Base-by-base conservation (phyloP, 2,329 filamentous ascomycete species). In the Fusarium paranaense region DNA sequence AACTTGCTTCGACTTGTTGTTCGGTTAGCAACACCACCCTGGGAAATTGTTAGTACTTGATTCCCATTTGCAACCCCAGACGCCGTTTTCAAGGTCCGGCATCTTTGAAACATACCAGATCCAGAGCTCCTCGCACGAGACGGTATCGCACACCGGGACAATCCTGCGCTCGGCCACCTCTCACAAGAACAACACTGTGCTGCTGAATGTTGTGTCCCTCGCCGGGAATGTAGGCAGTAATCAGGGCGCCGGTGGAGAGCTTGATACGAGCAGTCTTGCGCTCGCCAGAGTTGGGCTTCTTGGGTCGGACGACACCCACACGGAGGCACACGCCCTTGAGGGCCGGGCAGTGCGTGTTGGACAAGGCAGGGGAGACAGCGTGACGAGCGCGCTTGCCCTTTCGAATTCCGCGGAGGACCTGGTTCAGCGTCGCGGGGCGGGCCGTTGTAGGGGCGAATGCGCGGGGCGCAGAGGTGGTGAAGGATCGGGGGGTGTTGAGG, bases 131-230 rank as follows among this genome's bases (percentile, higher is more conserved):
- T 81, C 97, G 88, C 47, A 99, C 94, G 79, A 98, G 86, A 84
- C 97, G 95, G 83, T 99, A 99, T 81, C 95, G 92, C 85, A 99
- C 97, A 92, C 97, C 97, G 71, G 97, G 97, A 86, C 97, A 99
- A 91, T 99, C 97, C 89, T 98, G 97, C 74, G 91, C 92, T 82
- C 97, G 89, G 3, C 97, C 97, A 67, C 97, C 97, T 76, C 97
- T 89, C n/a, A 99, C 95, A 76, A 98, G 87, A 65, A 99, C 97
- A 56, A 99, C 97, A 79, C 94, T 97, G 87, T 99, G 97, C 89
- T 98, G 97, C 88, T 98, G 96, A 76, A 98, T 95, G 84, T 98
- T 99, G 86, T 99, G 97, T 58, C 97, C 96, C 90, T 98, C 96
- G 62, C 97, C 97, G 37, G 95, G 95, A 80, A 99, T 98, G 86